These are phyloP conservation scores for Papiliotrema laurentii DNA, from an alignment of 1,284 basidiomycete genomes.

Conservation along the genomic window DNA sequence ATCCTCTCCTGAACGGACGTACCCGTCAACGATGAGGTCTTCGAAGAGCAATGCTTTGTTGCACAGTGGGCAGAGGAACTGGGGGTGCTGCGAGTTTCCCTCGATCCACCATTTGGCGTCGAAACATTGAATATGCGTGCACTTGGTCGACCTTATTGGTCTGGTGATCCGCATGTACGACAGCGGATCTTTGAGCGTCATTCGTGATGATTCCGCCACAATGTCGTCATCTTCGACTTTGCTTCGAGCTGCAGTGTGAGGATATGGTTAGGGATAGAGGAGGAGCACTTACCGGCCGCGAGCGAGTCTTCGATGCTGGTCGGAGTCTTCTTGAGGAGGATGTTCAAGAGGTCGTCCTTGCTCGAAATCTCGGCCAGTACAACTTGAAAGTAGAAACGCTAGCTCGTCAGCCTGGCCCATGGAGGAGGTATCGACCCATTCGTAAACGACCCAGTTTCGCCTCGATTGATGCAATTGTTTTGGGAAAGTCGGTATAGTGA, in stretches of 20 bases:
- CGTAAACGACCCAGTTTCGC: too few relatives aligned
- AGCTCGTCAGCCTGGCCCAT: neutral
- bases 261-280: neutral
- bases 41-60: constrained; percentile 70
- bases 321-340: constrained; percentile 18
- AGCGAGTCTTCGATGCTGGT: constrained; percentile 22
- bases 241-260: neutral
- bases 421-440: too few relatives aligned
- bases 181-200: constrained; percentile 89
- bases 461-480: too few relatives aligned
- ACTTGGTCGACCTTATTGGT: constrained; percentile 78
- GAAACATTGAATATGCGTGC: constrained; percentile 92
- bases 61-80: constrained; percentile 95
- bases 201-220: constrained; percentile 57
- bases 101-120: constrained; percentile 92
- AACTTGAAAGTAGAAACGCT: constrained; percentile 82
- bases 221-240: constrained; percentile 1
- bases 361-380: constrained; percentile 73
- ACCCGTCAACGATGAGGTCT: constrained; percentile 90
- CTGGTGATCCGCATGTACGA: constrained; percentile 81
- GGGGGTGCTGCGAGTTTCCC: constrained; percentile 93
- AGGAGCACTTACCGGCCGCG: constrained; percentile 13
- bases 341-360: constrained; percentile 60
- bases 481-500: too few relatives aligned
- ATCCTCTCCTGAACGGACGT: constrained; percentile 34